A percentile compares a stretch with the other conserved stretches of the same genome.
Evolutionary conservation across 1,284 basidiomycete species (phyloP).

Genomic region (Inonotus hispidus): DNA sequence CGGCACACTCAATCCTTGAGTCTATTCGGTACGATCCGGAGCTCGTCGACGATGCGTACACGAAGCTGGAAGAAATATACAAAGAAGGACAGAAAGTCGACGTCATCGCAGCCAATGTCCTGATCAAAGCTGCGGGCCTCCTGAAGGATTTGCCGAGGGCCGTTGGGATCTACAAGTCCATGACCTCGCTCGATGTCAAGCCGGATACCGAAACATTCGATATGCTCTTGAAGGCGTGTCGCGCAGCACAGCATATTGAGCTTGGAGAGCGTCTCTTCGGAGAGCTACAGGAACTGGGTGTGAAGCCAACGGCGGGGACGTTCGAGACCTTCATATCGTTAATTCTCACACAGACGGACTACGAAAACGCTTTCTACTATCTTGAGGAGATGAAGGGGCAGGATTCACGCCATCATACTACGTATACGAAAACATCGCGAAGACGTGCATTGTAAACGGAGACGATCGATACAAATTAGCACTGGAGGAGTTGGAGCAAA

Average conservation of each 20-base stretch:
- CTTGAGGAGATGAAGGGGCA: constrained; percentile 80
- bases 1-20: constrained; percentile 47
- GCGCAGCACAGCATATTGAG: constrained; percentile 46
- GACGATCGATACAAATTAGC: constrained; percentile 67
- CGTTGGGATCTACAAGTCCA: constrained; percentile 68
- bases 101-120: constrained; percentile 53
- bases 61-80: constrained; percentile 55
- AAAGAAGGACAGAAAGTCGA: constrained; percentile 49
- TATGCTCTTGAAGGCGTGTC: constrained; percentile 60
- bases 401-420: constrained; percentile 46
- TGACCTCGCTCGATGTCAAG: constrained; percentile 46
- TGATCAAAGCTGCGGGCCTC: constrained; percentile 59
- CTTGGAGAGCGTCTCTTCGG: constrained; percentile 57
- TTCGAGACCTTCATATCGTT: constrained; percentile 66
- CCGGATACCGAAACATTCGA: constrained; percentile 70
- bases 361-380: constrained; percentile 85
- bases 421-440: constrained; percentile 60
- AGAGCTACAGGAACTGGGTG: constrained; percentile 51
- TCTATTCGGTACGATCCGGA: constrained; percentile 44
- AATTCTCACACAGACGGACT: constrained; percentile 62
- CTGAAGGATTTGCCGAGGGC: constrained; percentile 71
- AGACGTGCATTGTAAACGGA: constrained; percentile 47
- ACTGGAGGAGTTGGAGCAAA: constrained; percentile 62
- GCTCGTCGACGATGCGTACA: constrained; percentile 61
- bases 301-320: constrained; percentile 52